Percentiles rank a stretch among this genome's conserved stretches.
Conservation (phyloP, 148 eudicot genomes). For the Spergularia marina region DNA sequence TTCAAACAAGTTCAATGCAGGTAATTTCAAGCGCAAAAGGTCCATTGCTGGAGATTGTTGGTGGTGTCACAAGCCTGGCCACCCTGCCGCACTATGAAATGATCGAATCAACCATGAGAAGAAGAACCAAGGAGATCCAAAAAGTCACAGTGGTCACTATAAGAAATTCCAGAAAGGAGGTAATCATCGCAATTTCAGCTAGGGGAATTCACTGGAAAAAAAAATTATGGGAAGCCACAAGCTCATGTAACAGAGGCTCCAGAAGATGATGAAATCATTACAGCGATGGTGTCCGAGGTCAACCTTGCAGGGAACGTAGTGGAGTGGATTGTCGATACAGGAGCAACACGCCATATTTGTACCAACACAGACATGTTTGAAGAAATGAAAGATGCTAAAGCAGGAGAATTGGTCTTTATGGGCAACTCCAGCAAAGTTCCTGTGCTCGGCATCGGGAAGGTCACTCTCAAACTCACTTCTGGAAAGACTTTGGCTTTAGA, state of each 20-base stretch:
- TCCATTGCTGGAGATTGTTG: too few relatives aligned
- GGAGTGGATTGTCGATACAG: background rate
- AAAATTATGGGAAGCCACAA: background rate
- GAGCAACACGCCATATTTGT: background rate
- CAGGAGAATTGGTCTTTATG: background rate
- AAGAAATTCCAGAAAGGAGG: background rate
- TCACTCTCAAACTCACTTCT: background rate
- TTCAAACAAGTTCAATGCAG: background rate
- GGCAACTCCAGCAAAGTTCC: background rate
- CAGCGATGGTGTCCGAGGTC: background rate
- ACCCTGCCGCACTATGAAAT: too few relatives aligned
- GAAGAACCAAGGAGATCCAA: too few relatives aligned
- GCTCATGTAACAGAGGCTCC: background rate
- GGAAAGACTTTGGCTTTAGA: background rate
- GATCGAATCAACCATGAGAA: too few relatives aligned
- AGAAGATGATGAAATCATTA: background rate
- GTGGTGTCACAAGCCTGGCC: too few relatives aligned
- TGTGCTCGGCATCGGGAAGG: background rate
- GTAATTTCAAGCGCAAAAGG: too few relatives aligned
- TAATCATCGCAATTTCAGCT: background rate
- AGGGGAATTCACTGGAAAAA: background rate
- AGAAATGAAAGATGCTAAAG: background rate
- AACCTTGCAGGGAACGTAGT: background rate
- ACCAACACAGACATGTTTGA: background rate
- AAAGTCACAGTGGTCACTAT: too few relatives aligned